Conservation (phyloP, 2,329 filamentous ascomycete genomes). For the Diaporthe caulivora region DNA sequence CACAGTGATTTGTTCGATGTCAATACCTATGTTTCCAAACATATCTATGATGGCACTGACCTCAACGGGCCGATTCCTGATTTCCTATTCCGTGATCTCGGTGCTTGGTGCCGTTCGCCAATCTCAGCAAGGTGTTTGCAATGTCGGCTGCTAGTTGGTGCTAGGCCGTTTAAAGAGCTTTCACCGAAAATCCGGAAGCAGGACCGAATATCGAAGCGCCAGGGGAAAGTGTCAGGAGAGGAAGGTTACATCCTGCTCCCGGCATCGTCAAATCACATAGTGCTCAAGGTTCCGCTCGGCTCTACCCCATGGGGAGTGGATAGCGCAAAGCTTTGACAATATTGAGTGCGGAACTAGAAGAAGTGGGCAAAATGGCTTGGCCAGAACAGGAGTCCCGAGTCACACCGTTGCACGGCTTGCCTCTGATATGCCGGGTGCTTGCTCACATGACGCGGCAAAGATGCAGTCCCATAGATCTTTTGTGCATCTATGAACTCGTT, state of each 20-base stretch:
- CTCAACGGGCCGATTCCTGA: slow-evolving; percentile 11
- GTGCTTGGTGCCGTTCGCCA: slow-evolving; percentile 13
- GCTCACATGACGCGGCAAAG: not conserved
- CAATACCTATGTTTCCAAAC: not conserved
- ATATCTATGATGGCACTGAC: not conserved
- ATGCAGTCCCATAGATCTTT: not conserved
- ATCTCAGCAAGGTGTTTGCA: not conserved
- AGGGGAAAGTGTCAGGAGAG: not conserved
- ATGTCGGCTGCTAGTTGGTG: not conserved
- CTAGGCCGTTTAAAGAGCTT: slow-evolving; percentile 12
- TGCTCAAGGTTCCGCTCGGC: not conserved
- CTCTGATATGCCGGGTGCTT: not conserved
- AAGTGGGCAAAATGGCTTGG: not conserved
- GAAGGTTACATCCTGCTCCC: slow-evolving; percentile 13
- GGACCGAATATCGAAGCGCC: slow-evolving; percentile 21
- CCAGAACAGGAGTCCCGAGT: slow-evolving; percentile 11
- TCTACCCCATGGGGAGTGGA: slow-evolving; percentile 11
- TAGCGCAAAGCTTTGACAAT: not conserved
- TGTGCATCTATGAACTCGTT: not conserved
- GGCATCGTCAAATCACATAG: not conserved
- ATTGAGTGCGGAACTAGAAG: not conserved
- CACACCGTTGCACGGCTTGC: not conserved
- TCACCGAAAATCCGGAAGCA: slow-evolving; percentile 24
- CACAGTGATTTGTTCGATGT: not conserved
- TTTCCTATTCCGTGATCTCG: slow-evolving; percentile 1